phyloP scores from a whole-genome alignment of 2,329 filamentous ascomycete genomes.

The Hypoxylon sp. region DNA sequence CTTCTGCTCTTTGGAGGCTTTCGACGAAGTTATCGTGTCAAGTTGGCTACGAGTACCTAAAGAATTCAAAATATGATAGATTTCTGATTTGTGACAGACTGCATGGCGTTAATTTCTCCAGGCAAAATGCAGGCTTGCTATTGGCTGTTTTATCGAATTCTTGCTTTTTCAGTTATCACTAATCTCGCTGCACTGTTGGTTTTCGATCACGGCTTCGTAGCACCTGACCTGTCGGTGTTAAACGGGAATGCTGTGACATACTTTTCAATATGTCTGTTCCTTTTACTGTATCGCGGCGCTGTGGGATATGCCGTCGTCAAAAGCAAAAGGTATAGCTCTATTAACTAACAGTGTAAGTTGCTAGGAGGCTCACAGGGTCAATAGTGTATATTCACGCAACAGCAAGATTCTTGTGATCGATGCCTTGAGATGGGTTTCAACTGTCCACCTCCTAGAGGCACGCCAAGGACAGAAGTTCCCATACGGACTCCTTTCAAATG shows the following conservation, averaged over 20 bases:
- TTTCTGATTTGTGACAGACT: slow-evolving; percentile 7
- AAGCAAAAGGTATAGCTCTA: slow-evolving; percentile 12
- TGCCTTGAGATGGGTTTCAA: slow-evolving; percentile 24
- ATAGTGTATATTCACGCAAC: slow-evolving; percentile 27
- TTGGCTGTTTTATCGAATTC: neutral
- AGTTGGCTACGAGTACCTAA: too few relatives aligned
- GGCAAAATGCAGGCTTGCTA: neutral
- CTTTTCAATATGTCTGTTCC: slow-evolving; percentile 1
- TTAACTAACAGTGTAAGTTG: neutral
- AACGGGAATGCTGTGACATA: neutral
- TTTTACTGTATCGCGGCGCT: neutral
- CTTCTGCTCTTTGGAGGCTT: too few relatives aligned
- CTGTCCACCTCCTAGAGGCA: slow-evolving; percentile 9
- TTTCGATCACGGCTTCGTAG: neutral
- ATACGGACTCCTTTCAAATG: slow-evolving; percentile 23
- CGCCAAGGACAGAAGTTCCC: neutral
- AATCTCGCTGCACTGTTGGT: neutral
- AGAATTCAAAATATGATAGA: neutral
- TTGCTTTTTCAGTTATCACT: neutral
- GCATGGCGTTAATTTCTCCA: neutral
- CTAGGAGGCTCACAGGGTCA: slow-evolving; percentile 1
- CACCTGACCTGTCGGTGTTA: neutral
- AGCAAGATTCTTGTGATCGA: slow-evolving; percentile 20
- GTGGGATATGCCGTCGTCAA: slow-evolving; percentile 12
- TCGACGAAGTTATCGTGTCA: too few relatives aligned